Evolutionary conservation across 2,329 filamentous ascomycete genomes (phyloP).

Genomic region (Calonectria pseudoreteaudii): DNA sequence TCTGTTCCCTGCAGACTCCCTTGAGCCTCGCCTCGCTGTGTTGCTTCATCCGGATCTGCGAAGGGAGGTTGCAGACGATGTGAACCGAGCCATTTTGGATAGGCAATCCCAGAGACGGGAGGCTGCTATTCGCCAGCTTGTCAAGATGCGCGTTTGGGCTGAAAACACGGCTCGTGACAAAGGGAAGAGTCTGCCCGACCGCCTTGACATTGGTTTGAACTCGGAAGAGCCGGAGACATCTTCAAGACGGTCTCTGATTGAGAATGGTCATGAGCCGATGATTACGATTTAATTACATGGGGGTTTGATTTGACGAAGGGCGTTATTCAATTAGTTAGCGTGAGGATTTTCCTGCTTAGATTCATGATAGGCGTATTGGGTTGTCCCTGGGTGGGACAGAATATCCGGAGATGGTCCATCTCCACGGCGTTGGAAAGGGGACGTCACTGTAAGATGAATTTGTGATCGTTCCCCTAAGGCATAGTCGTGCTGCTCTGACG

Average conservation of each 20-base stretch:
- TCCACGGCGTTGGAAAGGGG: slow-evolving; percentile 28
- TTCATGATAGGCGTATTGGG: slow-evolving; percentile 36
- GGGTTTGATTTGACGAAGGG: slow-evolving; percentile 13
- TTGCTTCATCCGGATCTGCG: slow-evolving; percentile 85
- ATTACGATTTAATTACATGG: slow-evolving; percentile 57
- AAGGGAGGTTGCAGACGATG: slow-evolving; percentile 83
- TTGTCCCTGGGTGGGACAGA: slow-evolving; percentile 27
- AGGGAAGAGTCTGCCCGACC: slow-evolving; percentile 47
- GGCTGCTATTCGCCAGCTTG: slow-evolving; percentile 83
- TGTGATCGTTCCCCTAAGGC: background rate
- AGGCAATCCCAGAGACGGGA: slow-evolving; percentile 80
- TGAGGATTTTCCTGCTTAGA: slow-evolving; percentile 25
- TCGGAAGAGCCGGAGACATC: slow-evolving; percentile 49
- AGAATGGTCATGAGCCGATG: slow-evolving; percentile 64
- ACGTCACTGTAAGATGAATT: background rate
- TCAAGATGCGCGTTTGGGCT: slow-evolving; percentile 87
- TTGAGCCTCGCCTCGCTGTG: slow-evolving; percentile 80
- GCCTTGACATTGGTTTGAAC: slow-evolving; percentile 52
- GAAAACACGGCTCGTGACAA: slow-evolving; percentile 70
- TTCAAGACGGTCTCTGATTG: slow-evolving; percentile 34
- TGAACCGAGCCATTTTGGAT: slow-evolving; percentile 89
- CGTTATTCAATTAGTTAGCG: slow-evolving; percentile 32
- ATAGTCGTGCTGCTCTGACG: background rate
- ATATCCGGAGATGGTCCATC: slow-evolving; percentile 25
- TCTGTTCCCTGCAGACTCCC: slow-evolving; percentile 84